Percentiles rank a stretch among this genome's conserved stretches.
These are phyloP conservation scores for Backusella psychrophila DNA, from an alignment of 192 early-diverging fungal species.

Conservation along the genomic window DNA sequence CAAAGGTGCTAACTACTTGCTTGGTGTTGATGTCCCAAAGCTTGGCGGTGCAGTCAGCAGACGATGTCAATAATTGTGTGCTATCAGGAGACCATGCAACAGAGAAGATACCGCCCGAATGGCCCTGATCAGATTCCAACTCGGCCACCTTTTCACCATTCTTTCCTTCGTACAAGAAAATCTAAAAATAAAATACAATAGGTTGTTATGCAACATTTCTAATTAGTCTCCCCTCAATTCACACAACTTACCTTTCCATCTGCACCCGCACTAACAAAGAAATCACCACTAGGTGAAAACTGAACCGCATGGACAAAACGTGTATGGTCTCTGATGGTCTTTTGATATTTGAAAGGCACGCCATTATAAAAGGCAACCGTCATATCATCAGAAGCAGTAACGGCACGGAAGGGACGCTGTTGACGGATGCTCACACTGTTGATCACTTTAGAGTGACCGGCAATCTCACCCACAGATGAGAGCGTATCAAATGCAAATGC, in stretches of 20 bases:
- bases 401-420: conserved; percentile 86
- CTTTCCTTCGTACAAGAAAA: conserved; percentile 93
- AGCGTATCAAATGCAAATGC: conserved; percentile 89
- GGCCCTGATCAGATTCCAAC: conserved; percentile 49
- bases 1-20: conserved; percentile 63
- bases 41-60: conserved; percentile 84
- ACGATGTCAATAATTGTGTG: conserved; percentile 71
- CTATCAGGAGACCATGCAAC: conserved; percentile 88
- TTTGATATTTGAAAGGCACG: conserved; percentile 84
- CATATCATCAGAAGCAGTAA: conserved; percentile 89
- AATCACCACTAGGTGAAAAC: conserved; percentile 79
- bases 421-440: conserved; percentile 91
- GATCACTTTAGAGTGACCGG: conserved; percentile 84
- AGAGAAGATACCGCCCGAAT: conserved; percentile 82
- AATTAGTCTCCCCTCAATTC: too few relatives aligned
- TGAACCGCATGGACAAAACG: conserved; percentile 90
- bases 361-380: conserved; percentile 89
- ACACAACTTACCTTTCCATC: conserved; percentile 69
- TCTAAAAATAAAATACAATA: conserved; percentile 35
- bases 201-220: neutral
- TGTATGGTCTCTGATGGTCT: conserved; percentile 73
- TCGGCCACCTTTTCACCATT: conserved; percentile 75
- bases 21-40: conserved; percentile 85
- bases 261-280: conserved; percentile 80
- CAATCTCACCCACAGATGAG: conserved; percentile 87